Evolutionary conservation across 2,329 filamentous ascomycete genomes (phyloP).

Genomic region (Ophiocordyceps camponoti-floridani): DNA sequence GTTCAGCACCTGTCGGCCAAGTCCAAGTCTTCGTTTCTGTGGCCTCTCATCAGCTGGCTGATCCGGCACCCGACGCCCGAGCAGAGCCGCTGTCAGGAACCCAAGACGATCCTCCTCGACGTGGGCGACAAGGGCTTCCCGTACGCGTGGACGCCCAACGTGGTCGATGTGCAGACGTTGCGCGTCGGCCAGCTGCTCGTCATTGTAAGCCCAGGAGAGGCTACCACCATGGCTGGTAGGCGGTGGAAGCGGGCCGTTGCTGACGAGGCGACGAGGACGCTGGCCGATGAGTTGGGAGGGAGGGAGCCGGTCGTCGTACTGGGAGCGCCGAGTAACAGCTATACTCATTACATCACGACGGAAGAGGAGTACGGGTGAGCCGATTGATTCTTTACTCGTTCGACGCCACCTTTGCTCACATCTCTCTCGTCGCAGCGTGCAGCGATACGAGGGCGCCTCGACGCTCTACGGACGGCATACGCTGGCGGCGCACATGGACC

Average conservation of each 20-base stretch:
- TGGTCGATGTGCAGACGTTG: slow-evolving; percentile 71
- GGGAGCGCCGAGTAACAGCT: slow-evolving; percentile 76
- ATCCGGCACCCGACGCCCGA: slow-evolving; percentile 49
- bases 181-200: slow-evolving; percentile 73
- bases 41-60: slow-evolving; percentile 54
- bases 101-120: slow-evolving; percentile 74
- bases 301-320: slow-evolving; percentile 54
- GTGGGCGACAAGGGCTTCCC: slow-evolving; percentile 59
- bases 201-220: slow-evolving; percentile 72
- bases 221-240: slow-evolving; percentile 79
- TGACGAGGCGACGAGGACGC: slow-evolving; percentile 23
- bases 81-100: slow-evolving; percentile 58
- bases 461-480: slow-evolving; percentile 76
- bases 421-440: slow-evolving; percentile 30
- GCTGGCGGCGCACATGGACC: slow-evolving; percentile 71
- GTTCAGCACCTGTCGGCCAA: slow-evolving; percentile 61
- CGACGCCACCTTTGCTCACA: neutral
- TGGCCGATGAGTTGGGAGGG: slow-evolving; percentile 19
- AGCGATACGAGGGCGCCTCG: slow-evolving; percentile 81
- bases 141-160: slow-evolving; percentile 76
- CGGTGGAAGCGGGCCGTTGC: slow-evolving; percentile 63
- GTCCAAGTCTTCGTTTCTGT: slow-evolving; percentile 56
- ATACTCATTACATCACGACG: slow-evolving; percentile 62
- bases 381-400: neutral
- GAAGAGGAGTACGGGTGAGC: slow-evolving; percentile 39